A percentile compares a stretch with the other conserved stretches of the same genome.
phyloP scores from a whole-genome alignment of 1,139 yeast genomes.

The Pichia cactophila region DNA sequence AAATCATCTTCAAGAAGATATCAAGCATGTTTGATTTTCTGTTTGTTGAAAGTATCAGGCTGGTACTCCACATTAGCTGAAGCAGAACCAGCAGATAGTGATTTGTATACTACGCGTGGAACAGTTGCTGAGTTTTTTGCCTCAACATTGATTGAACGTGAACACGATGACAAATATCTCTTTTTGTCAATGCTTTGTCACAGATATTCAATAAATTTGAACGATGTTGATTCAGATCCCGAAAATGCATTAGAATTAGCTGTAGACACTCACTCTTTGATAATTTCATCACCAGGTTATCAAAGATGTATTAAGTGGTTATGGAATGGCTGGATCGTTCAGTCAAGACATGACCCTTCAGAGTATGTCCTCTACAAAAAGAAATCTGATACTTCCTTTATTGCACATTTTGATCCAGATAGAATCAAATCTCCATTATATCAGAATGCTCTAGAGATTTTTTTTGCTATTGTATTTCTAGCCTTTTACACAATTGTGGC shows the following conservation, averaged over 20 bases:
- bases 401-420: slow-evolving; percentile 73
- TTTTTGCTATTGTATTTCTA: slow-evolving; percentile 60
- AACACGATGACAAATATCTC: slow-evolving; percentile 52
- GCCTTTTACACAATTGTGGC: slow-evolving; percentile 56
- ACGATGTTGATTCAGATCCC: slow-evolving; percentile 57
- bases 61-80: slow-evolving; percentile 67
- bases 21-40: slow-evolving; percentile 60
- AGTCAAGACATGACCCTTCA: slow-evolving; percentile 62
- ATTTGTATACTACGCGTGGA: slow-evolving; percentile 53
- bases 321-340: slow-evolving; percentile 91
- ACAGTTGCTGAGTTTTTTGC: slow-evolving; percentile 69
- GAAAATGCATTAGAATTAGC: slow-evolving; percentile 74
- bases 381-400: slow-evolving; percentile 46
- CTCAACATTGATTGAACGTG: slow-evolving; percentile 54
- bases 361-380: slow-evolving; percentile 60
- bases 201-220: slow-evolving; percentile 58
- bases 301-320: slow-evolving; percentile 85
- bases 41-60: slow-evolving; percentile 62
- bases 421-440: slow-evolving; percentile 79
- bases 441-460: slow-evolving; percentile 66
- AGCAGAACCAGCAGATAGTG: slow-evolving; percentile 61
- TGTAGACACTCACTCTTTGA: slow-evolving; percentile 73
- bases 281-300: slow-evolving; percentile 73
- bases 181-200: slow-evolving; percentile 75
- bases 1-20: slow-evolving; percentile 50